Base-by-base conservation (phyloP, 2,329 filamentous ascomycete species). In the Sporothrix brasiliensis region DNA sequence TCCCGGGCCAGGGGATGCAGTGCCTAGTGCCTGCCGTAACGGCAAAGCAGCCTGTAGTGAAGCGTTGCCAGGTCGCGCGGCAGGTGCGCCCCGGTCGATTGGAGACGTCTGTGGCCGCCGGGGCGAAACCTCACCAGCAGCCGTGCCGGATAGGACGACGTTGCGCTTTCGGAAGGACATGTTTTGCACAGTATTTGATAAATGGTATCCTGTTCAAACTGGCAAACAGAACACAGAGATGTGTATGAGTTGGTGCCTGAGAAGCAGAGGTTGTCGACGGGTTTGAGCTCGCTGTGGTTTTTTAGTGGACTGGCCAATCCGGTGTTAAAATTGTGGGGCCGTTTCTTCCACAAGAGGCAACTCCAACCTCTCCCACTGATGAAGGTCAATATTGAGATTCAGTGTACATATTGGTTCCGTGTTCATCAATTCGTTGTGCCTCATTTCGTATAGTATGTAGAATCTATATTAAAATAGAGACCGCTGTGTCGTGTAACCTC, bases 151-250 rank as follows among this genome's bases (percentile, higher is more conserved):
- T 58, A 88, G 81, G 13, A 88, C 82, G 49, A 85, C 81, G 73
- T 86, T 87, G 73, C 85, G 81, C 75, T 86, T 88, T 71, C 85
- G 82, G 73, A 88, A 88, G 2, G 86, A 87, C 86, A 88, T 50
- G 7, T 2, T 34, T 7, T 49, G 27, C 19, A 52, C 21, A 14
- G 41, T 50, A 14, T 65, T 13, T 34, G 10, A n/a, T 65, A 5
- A 16, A 1, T 16, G 7, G 4, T 50, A 9, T 10, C 11, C n/a
- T 53, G 52, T 24, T 2, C 11, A 7, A 54, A 27, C 21, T 9
- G 13, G 24, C 11, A 24, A 27, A 54, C 11, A 27, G 21, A 11
- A 21, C 13, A 14, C 49, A 30, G 52, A 27, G 27, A 27, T 5
- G 52, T 6, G 61, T 50, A 6, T 21, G 61, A 30, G 44, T 39